phyloP scores from a whole-genome alignment of 208 protist species.

The Dictyostelium gargantuum region DNA sequence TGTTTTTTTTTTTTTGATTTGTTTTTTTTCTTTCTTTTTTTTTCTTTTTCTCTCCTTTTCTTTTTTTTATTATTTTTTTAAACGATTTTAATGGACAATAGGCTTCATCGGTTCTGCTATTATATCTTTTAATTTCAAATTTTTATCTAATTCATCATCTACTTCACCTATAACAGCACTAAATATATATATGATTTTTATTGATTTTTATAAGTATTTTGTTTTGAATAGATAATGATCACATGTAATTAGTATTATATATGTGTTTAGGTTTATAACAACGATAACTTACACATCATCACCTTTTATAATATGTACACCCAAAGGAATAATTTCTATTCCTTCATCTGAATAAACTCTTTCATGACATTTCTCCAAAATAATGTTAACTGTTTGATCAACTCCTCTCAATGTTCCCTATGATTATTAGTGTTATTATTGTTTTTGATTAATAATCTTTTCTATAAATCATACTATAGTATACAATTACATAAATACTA shows the following conservation, averaged over 20 bases:
- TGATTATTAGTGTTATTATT: not conserved
- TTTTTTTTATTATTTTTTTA: not conserved
- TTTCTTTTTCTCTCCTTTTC: not conserved
- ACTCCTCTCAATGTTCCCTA: slow-evolving; percentile 25
- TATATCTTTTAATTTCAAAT: slow-evolving; percentile 6
- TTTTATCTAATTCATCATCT: slow-evolving; percentile 45
- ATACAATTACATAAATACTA: too few relatives aligned
- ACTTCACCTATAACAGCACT: slow-evolving; percentile 49
- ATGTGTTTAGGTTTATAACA: too few relatives aligned
- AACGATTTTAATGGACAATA: not conserved
- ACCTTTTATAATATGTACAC: slow-evolving; percentile 44
- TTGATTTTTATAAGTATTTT: not conserved
- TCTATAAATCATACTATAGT: too few relatives aligned
- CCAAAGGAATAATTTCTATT: not conserved
- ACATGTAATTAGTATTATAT: not conserved
- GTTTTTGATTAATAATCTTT: too few relatives aligned
- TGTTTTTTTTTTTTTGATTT: not conserved
- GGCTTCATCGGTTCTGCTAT: slow-evolving; percentile 11
- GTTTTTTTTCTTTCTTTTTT: not conserved
- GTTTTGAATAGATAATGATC: not conserved
- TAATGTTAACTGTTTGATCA: slow-evolving; percentile 22
- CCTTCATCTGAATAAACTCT: slow-evolving; percentile 27
- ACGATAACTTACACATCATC: slow-evolving; percentile 36
- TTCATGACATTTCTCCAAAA: slow-evolving; percentile 32
- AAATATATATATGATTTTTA: too few relatives aligned